A percentile compares a stretch with the other conserved stretches of the same genome.
Evolutionary conservation across 805 yeast genomes (phyloP).

Genomic region (Deakozyma indianensis): DNA sequence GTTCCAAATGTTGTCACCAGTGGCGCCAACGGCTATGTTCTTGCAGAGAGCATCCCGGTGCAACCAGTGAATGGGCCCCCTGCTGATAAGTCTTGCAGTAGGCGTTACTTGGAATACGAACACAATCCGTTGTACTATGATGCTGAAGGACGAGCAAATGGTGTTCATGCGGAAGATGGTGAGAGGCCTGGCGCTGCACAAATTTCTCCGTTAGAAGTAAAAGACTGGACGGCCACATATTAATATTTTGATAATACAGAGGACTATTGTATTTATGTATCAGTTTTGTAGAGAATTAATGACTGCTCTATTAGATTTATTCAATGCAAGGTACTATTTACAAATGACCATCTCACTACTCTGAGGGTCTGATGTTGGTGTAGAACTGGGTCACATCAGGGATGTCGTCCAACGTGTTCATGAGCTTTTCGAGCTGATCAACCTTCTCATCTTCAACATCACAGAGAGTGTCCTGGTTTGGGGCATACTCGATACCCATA

Average conservation of each 20-base stretch:
- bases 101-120: background rate
- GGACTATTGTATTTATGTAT: background rate
- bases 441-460: conserved; percentile 39
- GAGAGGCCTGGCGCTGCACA: background rate
- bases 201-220: background rate
- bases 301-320: too few species aligned
- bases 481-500: conserved; percentile 52
- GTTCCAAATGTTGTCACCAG: background rate
- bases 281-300: too few species aligned
- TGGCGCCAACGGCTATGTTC: background rate
- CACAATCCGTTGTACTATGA: background rate
- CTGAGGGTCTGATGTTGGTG: conserved; percentile 33
- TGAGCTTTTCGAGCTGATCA: conserved; percentile 41
- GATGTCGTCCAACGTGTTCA: conserved; percentile 52
- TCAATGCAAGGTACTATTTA: background rate
- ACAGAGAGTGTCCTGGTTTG: conserved; percentile 47
- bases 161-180: background rate
- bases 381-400: conserved; percentile 75
- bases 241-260: background rate
- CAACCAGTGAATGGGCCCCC: background rate
- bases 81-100: background rate
- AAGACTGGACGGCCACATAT: conserved; percentile 1
- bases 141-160: background rate
- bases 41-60: background rate
- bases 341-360: too few species aligned